Evolutionary conservation across 2,329 filamentous ascomycete genomes (phyloP).

Genomic region (Microdochium trichocladiopsis): DNA sequence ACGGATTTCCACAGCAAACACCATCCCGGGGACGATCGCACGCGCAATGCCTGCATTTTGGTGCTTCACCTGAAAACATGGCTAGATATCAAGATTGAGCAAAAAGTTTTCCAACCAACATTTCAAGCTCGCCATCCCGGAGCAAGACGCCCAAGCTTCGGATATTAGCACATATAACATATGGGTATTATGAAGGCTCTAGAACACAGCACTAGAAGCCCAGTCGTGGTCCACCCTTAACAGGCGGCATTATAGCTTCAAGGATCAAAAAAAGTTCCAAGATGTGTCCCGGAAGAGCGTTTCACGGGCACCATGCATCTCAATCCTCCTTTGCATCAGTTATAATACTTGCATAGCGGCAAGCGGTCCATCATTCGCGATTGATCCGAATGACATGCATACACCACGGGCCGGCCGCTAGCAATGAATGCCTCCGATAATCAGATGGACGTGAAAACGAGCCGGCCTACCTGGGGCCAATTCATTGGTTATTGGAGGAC

Average conservation of each 20-base stretch:
- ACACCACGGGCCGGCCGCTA: too few relatives aligned
- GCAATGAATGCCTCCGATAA: too few relatives aligned
- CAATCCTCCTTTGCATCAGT: neutral
- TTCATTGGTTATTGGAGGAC: too few relatives aligned
- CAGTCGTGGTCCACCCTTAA: neutral
- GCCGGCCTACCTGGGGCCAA: too few relatives aligned
- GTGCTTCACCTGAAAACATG: neutral
- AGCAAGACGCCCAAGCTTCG: neutral
- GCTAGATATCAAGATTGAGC: neutral
- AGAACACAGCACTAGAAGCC: neutral
- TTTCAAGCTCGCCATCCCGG: neutral
- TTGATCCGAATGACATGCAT: too few relatives aligned
- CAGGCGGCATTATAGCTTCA: neutral
- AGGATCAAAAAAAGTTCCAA: neutral
- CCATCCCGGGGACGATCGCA: neutral
- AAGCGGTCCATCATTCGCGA: too few relatives aligned
- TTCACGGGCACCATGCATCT: neutral
- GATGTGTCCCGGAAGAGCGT: neutral
- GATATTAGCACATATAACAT: neutral
- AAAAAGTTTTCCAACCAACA: neutral
- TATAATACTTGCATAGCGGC: too few relatives aligned
- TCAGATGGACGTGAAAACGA: too few relatives aligned
- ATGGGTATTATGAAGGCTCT: neutral
- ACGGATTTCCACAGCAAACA: too few relatives aligned
- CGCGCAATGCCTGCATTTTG: neutral